Evolutionary conservation across 2,329 filamentous ascomycete species (phyloP).

Genomic region (Trichophyton simii): DNA sequence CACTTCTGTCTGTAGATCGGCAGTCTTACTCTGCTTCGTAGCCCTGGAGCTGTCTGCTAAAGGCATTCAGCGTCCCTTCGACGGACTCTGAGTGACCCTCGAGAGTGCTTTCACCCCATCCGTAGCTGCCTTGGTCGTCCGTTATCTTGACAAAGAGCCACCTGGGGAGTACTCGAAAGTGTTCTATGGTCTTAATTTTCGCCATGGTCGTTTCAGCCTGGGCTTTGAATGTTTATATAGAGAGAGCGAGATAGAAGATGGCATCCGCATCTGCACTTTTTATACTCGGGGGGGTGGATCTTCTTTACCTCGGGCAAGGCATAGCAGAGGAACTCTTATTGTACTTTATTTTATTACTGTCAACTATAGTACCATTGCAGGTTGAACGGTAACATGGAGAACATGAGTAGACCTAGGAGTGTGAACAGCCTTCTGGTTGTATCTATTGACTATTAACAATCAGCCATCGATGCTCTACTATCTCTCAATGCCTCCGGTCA

Average conservation of each 20-base stretch:
- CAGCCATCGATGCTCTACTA: too few species aligned
- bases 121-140: constrained; percentile 50
- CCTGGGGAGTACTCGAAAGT: constrained; percentile 60
- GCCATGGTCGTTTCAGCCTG: constrained; percentile 36
- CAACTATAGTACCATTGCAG: too few species aligned
- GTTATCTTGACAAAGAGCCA: constrained; percentile 70
- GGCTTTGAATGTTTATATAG: background rate
- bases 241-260: background rate
- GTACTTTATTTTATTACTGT: too few species aligned
- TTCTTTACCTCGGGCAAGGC: too few species aligned
- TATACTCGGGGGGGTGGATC: too few species aligned
- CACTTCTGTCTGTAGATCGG: constrained; percentile 12
- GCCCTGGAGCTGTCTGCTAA: constrained; percentile 49
- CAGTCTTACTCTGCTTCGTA: constrained; percentile 52
- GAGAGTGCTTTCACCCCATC: constrained; percentile 64
- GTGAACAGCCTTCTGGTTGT: too few species aligned
- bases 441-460: too few species aligned
- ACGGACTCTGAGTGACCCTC: constrained; percentile 64
- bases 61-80: constrained; percentile 59
- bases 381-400: too few species aligned
- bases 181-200: constrained; percentile 54
- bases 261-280: too few species aligned
- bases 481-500: too few species aligned
- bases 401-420: too few species aligned
- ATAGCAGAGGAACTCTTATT: too few species aligned